These are phyloP conservation scores for Musa acuminata DNA, from an alignment of 176 grass and related monocot genomes.

Conservation along the genomic window DNA sequence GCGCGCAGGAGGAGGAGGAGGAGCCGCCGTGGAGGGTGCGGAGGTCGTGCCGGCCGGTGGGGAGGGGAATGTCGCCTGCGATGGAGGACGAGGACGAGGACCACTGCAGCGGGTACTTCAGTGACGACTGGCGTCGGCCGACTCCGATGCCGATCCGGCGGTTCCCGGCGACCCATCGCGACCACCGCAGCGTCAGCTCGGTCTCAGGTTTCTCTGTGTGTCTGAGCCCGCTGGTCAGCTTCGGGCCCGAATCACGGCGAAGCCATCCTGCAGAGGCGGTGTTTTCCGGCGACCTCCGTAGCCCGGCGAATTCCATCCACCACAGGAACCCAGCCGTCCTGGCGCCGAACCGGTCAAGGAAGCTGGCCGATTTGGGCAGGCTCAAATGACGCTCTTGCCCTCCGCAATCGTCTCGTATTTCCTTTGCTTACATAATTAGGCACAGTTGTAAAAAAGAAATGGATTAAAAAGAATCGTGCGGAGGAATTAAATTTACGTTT, in stretches of 20 bases:
- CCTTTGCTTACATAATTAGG: too few relatives aligned
- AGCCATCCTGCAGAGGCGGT: not conserved
- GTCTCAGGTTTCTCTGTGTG: constrained; percentile 19
- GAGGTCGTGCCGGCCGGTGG: constrained; percentile 39
- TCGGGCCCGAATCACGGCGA: not conserved
- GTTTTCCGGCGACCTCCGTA: not conserved
- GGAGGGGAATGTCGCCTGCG: constrained; percentile 61
- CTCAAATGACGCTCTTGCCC: constrained; percentile 9
- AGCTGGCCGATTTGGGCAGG: not conserved
- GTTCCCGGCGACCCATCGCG: constrained; percentile 23
- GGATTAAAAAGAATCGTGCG: too few relatives aligned
- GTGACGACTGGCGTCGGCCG: constrained; percentile 41
- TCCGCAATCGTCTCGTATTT: not conserved
- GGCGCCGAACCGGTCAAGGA: constrained; percentile 14
- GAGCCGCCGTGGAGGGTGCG: constrained; percentile 14
- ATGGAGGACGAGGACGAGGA: constrained; percentile 14
- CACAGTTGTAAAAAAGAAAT: too few relatives aligned
- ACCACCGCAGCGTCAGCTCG: constrained; percentile 5
- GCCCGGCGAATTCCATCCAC: not conserved
- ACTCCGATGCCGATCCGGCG: constrained; percentile 47
- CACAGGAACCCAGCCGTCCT: not conserved
- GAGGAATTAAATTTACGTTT: too few relatives aligned
- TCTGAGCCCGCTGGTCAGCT: constrained; percentile 13
- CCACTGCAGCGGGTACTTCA: constrained; percentile 32
- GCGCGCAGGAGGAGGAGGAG: not conserved